Evolutionary conservation across 169 alveolate genomes (phyloP), one percentile per base, ranked within the genome.

Genomic region (Hammondia hammondi): DNA sequence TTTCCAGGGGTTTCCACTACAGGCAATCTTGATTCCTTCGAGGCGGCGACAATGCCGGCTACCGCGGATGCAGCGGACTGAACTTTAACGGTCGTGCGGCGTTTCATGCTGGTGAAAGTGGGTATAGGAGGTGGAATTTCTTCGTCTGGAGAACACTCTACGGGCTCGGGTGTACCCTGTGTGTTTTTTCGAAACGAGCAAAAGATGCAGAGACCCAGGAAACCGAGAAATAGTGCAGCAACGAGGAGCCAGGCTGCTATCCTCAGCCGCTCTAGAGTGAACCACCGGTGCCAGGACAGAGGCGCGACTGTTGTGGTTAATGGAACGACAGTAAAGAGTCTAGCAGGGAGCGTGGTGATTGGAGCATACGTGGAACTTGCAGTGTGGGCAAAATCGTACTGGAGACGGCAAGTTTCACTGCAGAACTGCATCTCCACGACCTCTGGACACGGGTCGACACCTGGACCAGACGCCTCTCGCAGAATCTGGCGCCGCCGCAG

Each of bases 271-370:
- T 45, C 90, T 24, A 82, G 21, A 21, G 70, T 82, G 24, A 43
- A 82, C 90, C 90, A 82, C 14, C 90, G 90, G 10, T 29, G 90
- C 90, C 90, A 82, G 71, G 90, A 82, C 37, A 82, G 90, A 24
- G 90, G 71, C 17, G 70, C 71, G 43, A 46, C n/a, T 12, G 70
- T 45, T 37, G 57, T 82, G 57, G 90, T 12, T 4, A 82, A 71
- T 19, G 72, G 71, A 14, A 45, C 45, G 71, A 82, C 14, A 14
- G 90, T 82, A 9, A 46, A 27, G 21, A 82, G 43, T 19, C 37
- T 37, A 43, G 57, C 70, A 21, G 57, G 37, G n/a, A 29, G 72
- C 27, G 90, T 82, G 24, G 70, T 82, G 90, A 46, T 52, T 19
- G 90, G 90, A 19, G 90, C 43, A n/a, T 29, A 82, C 6, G 90